phyloP scores from a whole-genome alignment of 176 grass and related monocot species.

The Oryza glumipatula region DNA sequence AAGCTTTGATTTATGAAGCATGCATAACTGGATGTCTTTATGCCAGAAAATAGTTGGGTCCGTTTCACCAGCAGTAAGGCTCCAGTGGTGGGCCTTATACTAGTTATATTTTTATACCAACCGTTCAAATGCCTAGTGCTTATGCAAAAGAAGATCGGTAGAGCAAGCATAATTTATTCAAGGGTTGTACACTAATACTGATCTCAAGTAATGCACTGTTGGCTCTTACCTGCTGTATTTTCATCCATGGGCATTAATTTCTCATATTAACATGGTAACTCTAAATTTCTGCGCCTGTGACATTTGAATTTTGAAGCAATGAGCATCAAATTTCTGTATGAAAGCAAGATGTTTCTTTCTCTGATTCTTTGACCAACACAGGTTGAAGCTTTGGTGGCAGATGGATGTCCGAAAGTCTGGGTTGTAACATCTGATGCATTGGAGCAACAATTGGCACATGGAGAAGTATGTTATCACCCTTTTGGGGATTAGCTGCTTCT shows the following conservation, averaged over 20 bases:
- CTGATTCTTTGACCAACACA: constrained; percentile 54
- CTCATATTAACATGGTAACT: background rate
- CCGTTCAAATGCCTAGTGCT: background rate
- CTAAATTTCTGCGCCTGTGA: background rate
- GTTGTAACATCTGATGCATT: constrained; percentile 87
- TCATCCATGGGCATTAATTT: background rate
- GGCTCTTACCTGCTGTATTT: background rate
- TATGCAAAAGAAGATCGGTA: background rate
- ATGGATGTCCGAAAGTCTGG: constrained; percentile 84
- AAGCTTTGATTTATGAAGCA: constrained; percentile 1
- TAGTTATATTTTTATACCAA: background rate
- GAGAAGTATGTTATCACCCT: constrained; percentile 51
- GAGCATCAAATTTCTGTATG: background rate
- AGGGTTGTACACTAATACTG: background rate
- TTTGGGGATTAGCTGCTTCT: constrained; percentile 16
- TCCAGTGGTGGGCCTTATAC: background rate
- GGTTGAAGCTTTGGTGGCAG: constrained; percentile 86
- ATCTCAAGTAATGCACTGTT: constrained; percentile 7
- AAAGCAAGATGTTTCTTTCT: background rate
- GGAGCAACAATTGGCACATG: constrained; percentile 80
- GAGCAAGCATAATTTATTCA: background rate
- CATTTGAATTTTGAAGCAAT: constrained; percentile 17
- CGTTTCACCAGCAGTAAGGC: background rate
- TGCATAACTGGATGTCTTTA: constrained; percentile 5
- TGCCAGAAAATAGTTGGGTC: background rate